A percentile compares a stretch with the other conserved stretches of the same genome.
phyloP scores from a whole-genome alignment of 2,329 filamentous ascomycete species.

The Pseudocercospora macadamiae region DNA sequence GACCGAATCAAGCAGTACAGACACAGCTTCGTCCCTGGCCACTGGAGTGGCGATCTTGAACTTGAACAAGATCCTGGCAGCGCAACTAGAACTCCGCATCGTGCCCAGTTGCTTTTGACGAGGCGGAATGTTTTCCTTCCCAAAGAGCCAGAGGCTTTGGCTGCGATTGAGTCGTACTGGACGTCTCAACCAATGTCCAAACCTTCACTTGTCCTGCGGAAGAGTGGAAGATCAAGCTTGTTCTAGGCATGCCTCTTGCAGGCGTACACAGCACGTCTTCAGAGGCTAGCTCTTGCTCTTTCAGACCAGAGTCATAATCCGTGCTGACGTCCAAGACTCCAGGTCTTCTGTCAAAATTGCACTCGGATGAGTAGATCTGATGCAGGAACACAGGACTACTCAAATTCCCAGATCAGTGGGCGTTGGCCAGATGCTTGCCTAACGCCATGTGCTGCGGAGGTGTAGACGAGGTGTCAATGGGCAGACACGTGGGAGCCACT shows the following conservation, averaged over 20 bases:
- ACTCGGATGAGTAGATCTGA: not conserved
- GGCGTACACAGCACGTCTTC: too few relatives aligned
- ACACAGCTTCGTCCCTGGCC: not conserved
- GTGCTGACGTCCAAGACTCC: not conserved
- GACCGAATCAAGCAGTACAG: not conserved
- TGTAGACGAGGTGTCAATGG: not conserved
- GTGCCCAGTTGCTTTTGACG: not conserved
- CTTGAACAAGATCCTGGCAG: not conserved
- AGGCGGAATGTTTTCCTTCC: not conserved
- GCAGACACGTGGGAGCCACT: slow-evolving; percentile 6
- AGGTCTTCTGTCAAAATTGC: too few relatives aligned
- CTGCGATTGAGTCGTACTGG: too few relatives aligned
- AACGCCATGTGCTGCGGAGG: not conserved
- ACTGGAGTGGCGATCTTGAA: not conserved
- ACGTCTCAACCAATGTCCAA: too few relatives aligned
- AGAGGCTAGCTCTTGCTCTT: too few relatives aligned
- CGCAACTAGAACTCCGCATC: not conserved
- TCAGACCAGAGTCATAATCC: too few relatives aligned
- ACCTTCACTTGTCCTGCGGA: too few relatives aligned
- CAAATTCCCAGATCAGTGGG: not conserved
- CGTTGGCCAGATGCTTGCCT: not conserved
- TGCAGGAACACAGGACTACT: not conserved
- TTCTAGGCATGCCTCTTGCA: too few relatives aligned
- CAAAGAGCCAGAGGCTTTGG: not conserved
- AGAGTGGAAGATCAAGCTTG: too few relatives aligned